Evolutionary conservation across 352 stramenopile species (phyloP), one percentile per base, ranked within the genome.

Genomic region (Peronosclerospora sorghi): DNA sequence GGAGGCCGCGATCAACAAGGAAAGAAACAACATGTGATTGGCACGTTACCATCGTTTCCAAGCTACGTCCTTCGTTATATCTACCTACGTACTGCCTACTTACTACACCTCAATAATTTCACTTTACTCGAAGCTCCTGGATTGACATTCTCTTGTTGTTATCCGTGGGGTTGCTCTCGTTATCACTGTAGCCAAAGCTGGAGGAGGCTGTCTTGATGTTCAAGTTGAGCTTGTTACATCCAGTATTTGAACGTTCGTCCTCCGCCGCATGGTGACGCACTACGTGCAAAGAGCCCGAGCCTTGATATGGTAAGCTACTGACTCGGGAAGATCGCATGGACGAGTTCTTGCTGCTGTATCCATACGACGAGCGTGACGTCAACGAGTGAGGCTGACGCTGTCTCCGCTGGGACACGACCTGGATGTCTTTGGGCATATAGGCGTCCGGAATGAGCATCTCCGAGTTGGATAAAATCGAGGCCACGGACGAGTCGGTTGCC

Each of bases 381-480:
- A 41, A 45, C 13, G 30, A 32, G 40, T 62, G 50, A 21, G 53
- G 56, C 41, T 60, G 48, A n/a, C 59, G 47, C 40, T 69, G 62
- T 14, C 68, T 61, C 1, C 65, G 57, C 39, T 78, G 67, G 14
- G 66, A 77, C 28, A 82, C 30, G 35, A 82, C 66, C n/a, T 82
- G 66, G 34, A 82, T 82, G 60, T 82, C 70, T 26, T 73, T 64
- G 14, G 70, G 65, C 65, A 65, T 32, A 36, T 65, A 82, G 32
- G 59, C 68, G 18, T 82, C 70, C 12, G 70, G 70, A 37, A 82
- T 68, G n/a, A 82, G 62, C 14, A 53, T 48, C 36, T 79, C 67
- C 35, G 68, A 75, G 49, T 61, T 71, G n/a, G 67, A 77, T 28
- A 82, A 41, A 41, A 82, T 82, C 36, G 70, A 82, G 14, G 67